Evolutionary conservation across 148 eudicot genomes (phyloP).

Genomic region (Nepenthes mirabilis): DNA sequence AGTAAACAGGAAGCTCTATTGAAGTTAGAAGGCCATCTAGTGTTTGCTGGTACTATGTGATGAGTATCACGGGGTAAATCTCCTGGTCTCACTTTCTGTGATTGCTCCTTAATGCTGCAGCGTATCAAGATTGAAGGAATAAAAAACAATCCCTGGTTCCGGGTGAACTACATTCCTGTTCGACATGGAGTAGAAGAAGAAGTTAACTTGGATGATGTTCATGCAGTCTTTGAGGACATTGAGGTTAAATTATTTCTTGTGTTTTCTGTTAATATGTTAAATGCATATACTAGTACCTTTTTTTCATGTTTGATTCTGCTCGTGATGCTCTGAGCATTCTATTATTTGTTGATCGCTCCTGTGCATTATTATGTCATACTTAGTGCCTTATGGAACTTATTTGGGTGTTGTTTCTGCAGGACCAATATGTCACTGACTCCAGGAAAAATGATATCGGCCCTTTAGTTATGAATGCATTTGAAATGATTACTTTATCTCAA

Average conservation of each 20-base stretch:
- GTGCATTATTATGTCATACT: not conserved
- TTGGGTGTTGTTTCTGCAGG: slow-evolving; percentile 35
- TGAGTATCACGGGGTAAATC: not conserved
- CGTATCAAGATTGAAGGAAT: slow-evolving; percentile 77
- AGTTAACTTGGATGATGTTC: slow-evolving; percentile 81
- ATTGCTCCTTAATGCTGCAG: slow-evolving; percentile 28
- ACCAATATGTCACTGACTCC: slow-evolving; percentile 65
- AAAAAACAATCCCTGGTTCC: slow-evolving; percentile 73
- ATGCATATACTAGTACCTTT: not conserved
- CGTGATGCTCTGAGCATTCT: no score
- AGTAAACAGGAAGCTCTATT: no score
- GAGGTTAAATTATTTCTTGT: slow-evolving; percentile 37
- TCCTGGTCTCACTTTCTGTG: slow-evolving; percentile 2
- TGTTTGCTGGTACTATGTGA: no score
- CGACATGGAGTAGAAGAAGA: slow-evolving; percentile 56
- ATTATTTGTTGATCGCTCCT: not conserved
- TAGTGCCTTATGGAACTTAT: not conserved
- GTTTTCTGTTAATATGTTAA: not conserved
- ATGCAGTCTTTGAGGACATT: slow-evolving; percentile 85
- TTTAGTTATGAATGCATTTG: slow-evolving; percentile 93
- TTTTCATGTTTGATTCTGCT: not conserved
- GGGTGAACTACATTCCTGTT: slow-evolving; percentile 45
- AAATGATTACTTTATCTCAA: slow-evolving; percentile 96
- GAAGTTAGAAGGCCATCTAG: no score
- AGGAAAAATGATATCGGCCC: slow-evolving; percentile 41